Conservation (phyloP, 1,139 yeast species). For the Blastobotrys apis region DNA sequence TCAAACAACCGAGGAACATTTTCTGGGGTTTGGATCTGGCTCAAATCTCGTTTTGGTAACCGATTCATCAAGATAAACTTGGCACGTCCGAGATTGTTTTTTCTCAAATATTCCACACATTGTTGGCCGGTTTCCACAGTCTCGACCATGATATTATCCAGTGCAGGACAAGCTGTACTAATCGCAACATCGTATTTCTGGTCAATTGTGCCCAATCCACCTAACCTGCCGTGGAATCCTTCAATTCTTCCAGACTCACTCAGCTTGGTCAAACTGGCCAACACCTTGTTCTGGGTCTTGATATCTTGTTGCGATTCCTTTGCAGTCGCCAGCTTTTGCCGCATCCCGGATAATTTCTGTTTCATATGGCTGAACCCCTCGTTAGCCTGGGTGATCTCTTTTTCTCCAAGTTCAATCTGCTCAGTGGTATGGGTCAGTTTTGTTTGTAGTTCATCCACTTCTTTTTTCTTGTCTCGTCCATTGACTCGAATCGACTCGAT, state of each 20-base stretch:
- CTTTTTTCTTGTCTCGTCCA: slow-evolving; percentile 50
- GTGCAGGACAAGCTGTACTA: slow-evolving; percentile 89
- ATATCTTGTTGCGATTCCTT: slow-evolving; percentile 50
- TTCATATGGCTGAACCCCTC: slow-evolving; percentile 50
- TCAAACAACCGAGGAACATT: slow-evolving; percentile 81
- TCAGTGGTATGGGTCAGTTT: slow-evolving; percentile 44
- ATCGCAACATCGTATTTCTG: slow-evolving; percentile 87
- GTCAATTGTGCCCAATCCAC: slow-evolving; percentile 86
- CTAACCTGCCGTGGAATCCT: slow-evolving; percentile 87
- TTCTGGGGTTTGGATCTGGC: slow-evolving; percentile 67
- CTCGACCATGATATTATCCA: slow-evolving; percentile 92
- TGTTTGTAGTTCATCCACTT: slow-evolving; percentile 29
- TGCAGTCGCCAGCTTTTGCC: slow-evolving; percentile 68
- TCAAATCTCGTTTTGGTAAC: slow-evolving; percentile 57
- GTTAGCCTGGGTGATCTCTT: slow-evolving; percentile 50
- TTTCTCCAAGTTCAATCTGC: slow-evolving; percentile 56
- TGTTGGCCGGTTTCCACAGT: slow-evolving; percentile 90
- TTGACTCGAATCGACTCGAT: slow-evolving; percentile 48
- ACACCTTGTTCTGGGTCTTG: slow-evolving; percentile 70
- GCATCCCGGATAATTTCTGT: slow-evolving; percentile 46
- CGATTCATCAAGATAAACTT: slow-evolving; percentile 78
- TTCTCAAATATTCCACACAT: slow-evolving; percentile 82
- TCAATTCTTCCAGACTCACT: slow-evolving; percentile 76
- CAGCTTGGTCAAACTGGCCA: slow-evolving; percentile 62
- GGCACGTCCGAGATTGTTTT: slow-evolving; percentile 84